Conservation (phyloP, 345 rosid genomes). For the thale cress (Arabidopsis thaliana) region DNA sequence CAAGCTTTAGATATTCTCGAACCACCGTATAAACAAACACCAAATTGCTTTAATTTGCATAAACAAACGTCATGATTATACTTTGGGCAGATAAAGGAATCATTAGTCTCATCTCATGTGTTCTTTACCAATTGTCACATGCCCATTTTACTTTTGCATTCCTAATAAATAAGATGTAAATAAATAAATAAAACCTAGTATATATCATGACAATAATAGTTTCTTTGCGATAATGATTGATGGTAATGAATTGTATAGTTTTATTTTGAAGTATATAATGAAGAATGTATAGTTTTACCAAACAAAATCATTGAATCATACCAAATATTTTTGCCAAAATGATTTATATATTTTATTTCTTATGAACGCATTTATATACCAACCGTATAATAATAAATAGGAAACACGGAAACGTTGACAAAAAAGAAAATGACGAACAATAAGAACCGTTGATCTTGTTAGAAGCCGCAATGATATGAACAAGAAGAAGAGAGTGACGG, state of each 20-base stretch:
- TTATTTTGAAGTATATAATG: not conserved
- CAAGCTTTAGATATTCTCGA: too few species aligned
- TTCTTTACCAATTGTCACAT: slow-evolving; percentile 29
- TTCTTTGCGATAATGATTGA: not conserved
- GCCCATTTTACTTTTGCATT: slow-evolving; percentile 8
- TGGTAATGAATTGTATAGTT: not conserved
- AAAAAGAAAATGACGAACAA: not conserved
- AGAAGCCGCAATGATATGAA: slow-evolving; percentile 9
- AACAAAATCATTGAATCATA: not conserved
- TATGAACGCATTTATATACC: slow-evolving; percentile 3
- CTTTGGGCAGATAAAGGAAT: slow-evolving; percentile 19
- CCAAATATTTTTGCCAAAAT: not conserved
- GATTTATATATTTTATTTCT: not conserved
- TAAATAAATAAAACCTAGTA: not conserved
- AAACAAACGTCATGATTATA: slow-evolving; percentile 24
- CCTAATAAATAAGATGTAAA: not conserved
- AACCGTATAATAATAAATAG: not conserved
- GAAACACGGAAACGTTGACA: slow-evolving; percentile 12
- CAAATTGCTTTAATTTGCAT: not conserved
- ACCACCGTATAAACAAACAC: not conserved
- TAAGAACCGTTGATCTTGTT: slow-evolving; percentile 5
- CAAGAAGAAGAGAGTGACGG: slow-evolving; percentile 7
- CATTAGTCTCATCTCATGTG: slow-evolving; percentile 34
- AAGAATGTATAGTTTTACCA: not conserved
- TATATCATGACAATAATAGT: not conserved